Base-by-base conservation (phyloP, 495 filamentous ascomycete genomes). In the Astrothelium subdiscretum region DNA sequence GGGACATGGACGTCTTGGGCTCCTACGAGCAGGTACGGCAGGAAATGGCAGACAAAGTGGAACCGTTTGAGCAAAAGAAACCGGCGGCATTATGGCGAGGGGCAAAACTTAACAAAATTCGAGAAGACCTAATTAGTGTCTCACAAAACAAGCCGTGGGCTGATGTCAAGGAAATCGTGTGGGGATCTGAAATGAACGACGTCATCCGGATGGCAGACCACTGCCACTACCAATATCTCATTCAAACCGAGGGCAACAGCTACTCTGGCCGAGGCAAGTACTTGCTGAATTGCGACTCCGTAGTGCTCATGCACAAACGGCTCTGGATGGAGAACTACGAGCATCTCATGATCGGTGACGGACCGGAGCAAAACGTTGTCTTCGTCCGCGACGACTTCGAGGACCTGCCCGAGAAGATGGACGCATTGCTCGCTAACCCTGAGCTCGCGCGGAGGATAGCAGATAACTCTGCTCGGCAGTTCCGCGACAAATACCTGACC, bases 141-240 rank as follows among this genome's bases (percentile, higher is more conserved):
- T 68, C 78, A 0, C 65, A 68, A 13, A 74, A 75, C 5, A 76
- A 78, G 52, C 65, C 74, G 31, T 85, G 83, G 82, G 78, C 79
- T 2, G 79, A 79, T 62, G 75, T 85, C 1, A 71, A 72, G 12
- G 74, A 75, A 26, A 72, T 84, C 52, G 71, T 77, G 59, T 84
- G 81, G 82, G 68, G 60, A 15, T 20, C 48, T 20, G 48, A 54
- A 8, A 54, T 71, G 68, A 76, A 52, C 44, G 31, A 40, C 27
- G 40, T 57, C 35, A 35, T 63, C 22, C 40, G 54, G 3, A 70
- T 72, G 58, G 54, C 52, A 10, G 64, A 70, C 11, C 69, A 72
- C 59, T 72, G 70, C 65, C 44, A 54, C 1, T 72, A 69, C 59
- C 57, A 63, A 43, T 72, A 67, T 48, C 32, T 71, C 24, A 63